Evolutionary conservation across 495 filamentous ascomycete genomes (phyloP).

Genomic region (Pseudomonodictys pantanalensis): DNA sequence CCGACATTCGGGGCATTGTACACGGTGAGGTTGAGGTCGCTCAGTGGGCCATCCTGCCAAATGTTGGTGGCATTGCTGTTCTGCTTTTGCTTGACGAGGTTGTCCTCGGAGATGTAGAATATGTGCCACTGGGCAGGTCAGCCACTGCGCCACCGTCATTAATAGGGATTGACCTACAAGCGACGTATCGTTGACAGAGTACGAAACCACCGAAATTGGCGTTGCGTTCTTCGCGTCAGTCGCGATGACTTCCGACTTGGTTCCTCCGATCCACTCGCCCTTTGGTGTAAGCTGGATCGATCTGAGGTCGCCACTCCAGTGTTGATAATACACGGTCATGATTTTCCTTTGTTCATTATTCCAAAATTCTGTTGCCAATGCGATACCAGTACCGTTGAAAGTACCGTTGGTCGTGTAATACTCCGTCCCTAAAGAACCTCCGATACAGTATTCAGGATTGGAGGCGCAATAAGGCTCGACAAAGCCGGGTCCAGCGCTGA

Average conservation of each 20-base stretch:
- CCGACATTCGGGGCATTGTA: slow-evolving; percentile 38
- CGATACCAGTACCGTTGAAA: slow-evolving; percentile 43
- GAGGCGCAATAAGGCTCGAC: slow-evolving; percentile 8
- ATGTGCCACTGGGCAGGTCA: slow-evolving; percentile 32
- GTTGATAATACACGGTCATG: slow-evolving; percentile 43
- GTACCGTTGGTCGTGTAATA: slow-evolving; percentile 37
- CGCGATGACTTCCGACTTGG: slow-evolving; percentile 35
- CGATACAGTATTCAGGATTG: slow-evolving; percentile 28
- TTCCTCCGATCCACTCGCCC: slow-evolving; percentile 37
- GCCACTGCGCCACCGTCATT: not conserved
- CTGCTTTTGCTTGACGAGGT: slow-evolving; percentile 32
- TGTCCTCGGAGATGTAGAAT: slow-evolving; percentile 39
- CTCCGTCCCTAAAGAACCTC: slow-evolving; percentile 20
- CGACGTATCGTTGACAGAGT: slow-evolving; percentile 32
- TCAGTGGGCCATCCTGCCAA: slow-evolving; percentile 38
- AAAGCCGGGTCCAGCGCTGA: not conserved
- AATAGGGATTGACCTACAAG: slow-evolving; percentile 4
- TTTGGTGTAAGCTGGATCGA: slow-evolving; percentile 31
- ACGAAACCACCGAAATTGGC: slow-evolving; percentile 40
- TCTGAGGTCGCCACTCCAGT: slow-evolving; percentile 38
- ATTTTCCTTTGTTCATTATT: slow-evolving; percentile 26
- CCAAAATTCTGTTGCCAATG: slow-evolving; percentile 41
- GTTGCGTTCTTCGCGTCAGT: slow-evolving; percentile 42
- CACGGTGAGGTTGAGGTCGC: slow-evolving; percentile 34
- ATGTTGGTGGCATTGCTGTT: slow-evolving; percentile 41